Conservation (phyloP, 371 early-diverging fungal species). For the Apophysomyces sp. region DNA sequence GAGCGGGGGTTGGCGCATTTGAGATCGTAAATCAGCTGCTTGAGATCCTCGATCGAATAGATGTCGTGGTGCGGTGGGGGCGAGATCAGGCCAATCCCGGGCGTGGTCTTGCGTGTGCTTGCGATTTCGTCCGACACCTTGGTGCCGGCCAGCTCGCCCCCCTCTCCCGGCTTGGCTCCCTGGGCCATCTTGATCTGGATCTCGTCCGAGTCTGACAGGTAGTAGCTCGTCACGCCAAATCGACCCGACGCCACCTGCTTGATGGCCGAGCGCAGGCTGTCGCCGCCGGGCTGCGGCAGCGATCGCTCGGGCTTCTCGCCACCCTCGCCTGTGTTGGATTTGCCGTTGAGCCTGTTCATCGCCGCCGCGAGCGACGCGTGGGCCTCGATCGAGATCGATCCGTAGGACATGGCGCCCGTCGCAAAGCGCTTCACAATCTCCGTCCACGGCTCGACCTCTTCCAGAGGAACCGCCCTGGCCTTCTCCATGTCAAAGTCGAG, state of each 20-base stretch:
- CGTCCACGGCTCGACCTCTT: conserved; percentile 96
- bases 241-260: conserved; percentile 96
- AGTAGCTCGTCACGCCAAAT: conserved; percentile 92
- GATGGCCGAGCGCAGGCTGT: conserved; percentile 85
- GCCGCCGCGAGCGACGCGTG: conserved; percentile 88
- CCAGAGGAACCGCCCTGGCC: conserved; percentile 75
- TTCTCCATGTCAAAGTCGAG: conserved; percentile 81
- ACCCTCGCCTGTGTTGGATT: conserved; percentile 96
- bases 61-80: conserved; percentile 98
- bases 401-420: conserved; percentile 97
- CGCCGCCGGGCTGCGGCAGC: conserved; percentile 59
- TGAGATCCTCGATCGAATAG: conserved; percentile 94
- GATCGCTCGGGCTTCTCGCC: conserved; percentile 92
- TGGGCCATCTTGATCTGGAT: conserved; percentile 98
- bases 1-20: conserved; percentile 88
- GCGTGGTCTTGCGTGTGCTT: conserved; percentile 90
- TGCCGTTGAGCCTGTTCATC: conserved; percentile 93
- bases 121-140: conserved; percentile 90
- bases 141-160: conserved; percentile 71
- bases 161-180: conserved; percentile 97
- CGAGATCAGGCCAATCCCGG: conserved; percentile 93
- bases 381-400: conserved; percentile 90
- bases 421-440: conserved; percentile 90
- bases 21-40: conserved; percentile 94
- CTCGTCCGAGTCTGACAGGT: conserved; percentile 90